phyloP scores from a whole-genome alignment of 768 basidiomycete genomes.

The Calocera viscosa region DNA sequence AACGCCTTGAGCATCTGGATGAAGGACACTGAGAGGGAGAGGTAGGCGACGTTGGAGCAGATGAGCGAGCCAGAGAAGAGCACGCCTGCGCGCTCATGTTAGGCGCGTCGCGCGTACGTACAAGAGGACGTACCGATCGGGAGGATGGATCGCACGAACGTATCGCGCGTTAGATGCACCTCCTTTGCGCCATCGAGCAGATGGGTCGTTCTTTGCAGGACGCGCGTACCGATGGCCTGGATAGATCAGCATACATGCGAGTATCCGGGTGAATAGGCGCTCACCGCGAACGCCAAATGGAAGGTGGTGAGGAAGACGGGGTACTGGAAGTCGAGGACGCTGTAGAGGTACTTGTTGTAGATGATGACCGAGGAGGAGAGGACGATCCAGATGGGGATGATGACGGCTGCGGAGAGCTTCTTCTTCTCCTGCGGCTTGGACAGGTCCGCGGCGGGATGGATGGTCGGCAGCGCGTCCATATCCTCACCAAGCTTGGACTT shows the following conservation, averaged over 20 bases:
- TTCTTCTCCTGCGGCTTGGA: conserved; percentile 13
- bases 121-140: conserved; percentile 46
- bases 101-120: neutral
- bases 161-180: conserved; percentile 62
- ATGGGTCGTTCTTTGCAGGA: conserved; percentile 67
- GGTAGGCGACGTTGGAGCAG: conserved; percentile 83
- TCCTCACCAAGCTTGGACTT: conserved; percentile 14
- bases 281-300: conserved; percentile 58
- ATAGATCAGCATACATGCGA: conserved; percentile 15
- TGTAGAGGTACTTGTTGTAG: conserved; percentile 89
- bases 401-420: conserved; percentile 39
- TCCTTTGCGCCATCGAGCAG: conserved; percentile 70
- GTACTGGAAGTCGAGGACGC: conserved; percentile 68
- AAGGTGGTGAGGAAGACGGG: conserved; percentile 90
- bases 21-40: conserved; percentile 82
- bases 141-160: conserved; percentile 74
- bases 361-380: conserved; percentile 85
- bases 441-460: neutral
- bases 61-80: conserved; percentile 89
- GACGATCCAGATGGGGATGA: conserved; percentile 87
- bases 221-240: conserved; percentile 70
- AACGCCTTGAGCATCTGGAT: conserved; percentile 99
- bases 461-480: neutral
- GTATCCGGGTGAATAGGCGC: conserved; percentile 16
- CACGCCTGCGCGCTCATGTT: conserved; percentile 30